phyloP scores from a whole-genome alignment of 805 yeast species.

The Lachancea kluyveri region DNA sequence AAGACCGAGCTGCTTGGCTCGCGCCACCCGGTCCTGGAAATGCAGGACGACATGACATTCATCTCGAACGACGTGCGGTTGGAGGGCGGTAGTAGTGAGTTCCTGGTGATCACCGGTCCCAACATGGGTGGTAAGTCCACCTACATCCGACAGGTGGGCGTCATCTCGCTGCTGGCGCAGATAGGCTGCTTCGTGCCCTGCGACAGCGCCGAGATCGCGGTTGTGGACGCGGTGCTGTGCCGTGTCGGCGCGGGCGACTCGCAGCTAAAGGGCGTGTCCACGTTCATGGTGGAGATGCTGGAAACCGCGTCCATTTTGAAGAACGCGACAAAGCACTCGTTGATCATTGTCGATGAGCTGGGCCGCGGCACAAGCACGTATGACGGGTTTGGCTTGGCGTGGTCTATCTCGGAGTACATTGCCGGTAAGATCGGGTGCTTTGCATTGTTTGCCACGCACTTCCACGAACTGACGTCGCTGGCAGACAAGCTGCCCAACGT shows the following conservation, averaged over 20 bases:
- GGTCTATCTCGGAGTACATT: slow-evolving; percentile 89
- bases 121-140: slow-evolving; percentile 98
- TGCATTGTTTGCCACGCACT: slow-evolving; percentile 92
- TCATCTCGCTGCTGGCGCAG: slow-evolving; percentile 79
- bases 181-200: slow-evolving; percentile 88
- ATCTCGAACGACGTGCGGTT: slow-evolving; percentile 85
- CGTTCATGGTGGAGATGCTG: slow-evolving; percentile 97
- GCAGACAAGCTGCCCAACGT: slow-evolving; percentile 60
- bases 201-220: slow-evolving; percentile 65
- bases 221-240: slow-evolving; percentile 88
- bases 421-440: slow-evolving; percentile 67
- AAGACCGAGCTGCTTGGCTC: slow-evolving; percentile 59
- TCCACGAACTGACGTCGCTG: slow-evolving; percentile 87
- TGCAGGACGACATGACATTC: slow-evolving; percentile 83
- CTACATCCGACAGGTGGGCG: slow-evolving; percentile 84
- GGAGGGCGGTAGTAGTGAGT: slow-evolving; percentile 51
- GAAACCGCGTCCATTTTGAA: slow-evolving; percentile 91
- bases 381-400: slow-evolving; percentile 97
- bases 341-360: slow-evolving; percentile 89
- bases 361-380: slow-evolving; percentile 80
- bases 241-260: slow-evolving; percentile 99
- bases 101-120: slow-evolving; percentile 88
- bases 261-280: slow-evolving; percentile 92
- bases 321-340: slow-evolving; percentile 75
- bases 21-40: slow-evolving; percentile 92